Percentiles rank a stretch among this genome's conserved stretches.
Evolutionary conservation across 164 flowering plant species (phyloP).

Genomic region (Hamamelis virginiana): DNA sequence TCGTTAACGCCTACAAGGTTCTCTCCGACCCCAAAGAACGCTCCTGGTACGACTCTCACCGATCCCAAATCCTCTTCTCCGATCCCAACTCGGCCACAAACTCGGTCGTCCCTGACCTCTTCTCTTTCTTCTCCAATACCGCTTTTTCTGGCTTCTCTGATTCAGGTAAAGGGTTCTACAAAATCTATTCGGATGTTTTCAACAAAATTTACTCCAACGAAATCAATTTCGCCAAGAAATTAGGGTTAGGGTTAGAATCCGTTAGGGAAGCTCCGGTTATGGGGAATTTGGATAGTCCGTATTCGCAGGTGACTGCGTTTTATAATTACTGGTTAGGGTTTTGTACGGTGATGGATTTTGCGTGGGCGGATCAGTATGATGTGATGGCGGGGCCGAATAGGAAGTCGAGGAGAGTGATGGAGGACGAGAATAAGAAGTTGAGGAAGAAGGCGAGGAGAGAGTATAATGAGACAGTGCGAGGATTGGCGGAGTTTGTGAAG

Average conservation of each 20-base stretch:
- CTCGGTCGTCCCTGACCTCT: conserved; percentile 33
- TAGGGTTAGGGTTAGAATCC: conserved; percentile 48
- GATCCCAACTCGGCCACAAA: conserved; percentile 21
- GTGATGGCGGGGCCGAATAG: conserved; percentile 56
- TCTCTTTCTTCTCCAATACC: conserved; percentile 65
- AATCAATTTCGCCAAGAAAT: conserved; percentile 46
- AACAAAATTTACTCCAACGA: conserved; percentile 59
- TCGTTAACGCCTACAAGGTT: conserved; percentile 85
- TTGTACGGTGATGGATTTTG: conserved; percentile 74
- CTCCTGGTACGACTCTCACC: conserved; percentile 94
- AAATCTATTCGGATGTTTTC: conserved; percentile 70
- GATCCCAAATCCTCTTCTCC: conserved; percentile 85
- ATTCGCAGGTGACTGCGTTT: conserved; percentile 81
- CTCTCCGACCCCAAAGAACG: conserved; percentile 90
- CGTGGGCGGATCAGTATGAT: conserved; percentile 82
- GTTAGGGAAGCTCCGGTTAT: conserved; percentile 77
- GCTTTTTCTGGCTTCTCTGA: conserved; percentile 67
- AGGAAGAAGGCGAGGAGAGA: conserved; percentile 89
- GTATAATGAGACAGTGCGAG: conserved; percentile 87
- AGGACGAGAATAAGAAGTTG: conserved; percentile 88
- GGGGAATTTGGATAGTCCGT: conserved; percentile 74
- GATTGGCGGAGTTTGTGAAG: conserved; percentile 86
- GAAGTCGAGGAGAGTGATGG: conserved; percentile 75
- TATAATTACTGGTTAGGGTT: conserved; percentile 85
- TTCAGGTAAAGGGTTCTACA: conserved; percentile 65